Conservation (phyloP, 2,329 filamentous ascomycete species). For the Calonectria leucothoes region DNA sequence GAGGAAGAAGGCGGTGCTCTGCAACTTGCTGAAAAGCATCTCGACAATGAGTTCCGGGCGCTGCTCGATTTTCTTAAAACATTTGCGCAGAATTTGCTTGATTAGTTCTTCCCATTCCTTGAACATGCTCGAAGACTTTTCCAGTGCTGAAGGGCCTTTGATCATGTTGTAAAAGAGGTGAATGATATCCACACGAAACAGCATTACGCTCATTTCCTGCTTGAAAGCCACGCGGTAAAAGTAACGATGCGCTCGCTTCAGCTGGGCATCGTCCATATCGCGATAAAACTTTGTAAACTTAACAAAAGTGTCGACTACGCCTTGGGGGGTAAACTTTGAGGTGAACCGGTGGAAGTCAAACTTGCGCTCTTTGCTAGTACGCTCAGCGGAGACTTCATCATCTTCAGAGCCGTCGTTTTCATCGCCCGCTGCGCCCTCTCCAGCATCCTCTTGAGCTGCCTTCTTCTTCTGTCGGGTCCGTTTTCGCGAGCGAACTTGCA, state of each 20-base stretch:
- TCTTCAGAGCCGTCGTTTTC: constrained; percentile 78
- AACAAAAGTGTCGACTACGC: constrained; percentile 89
- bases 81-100: constrained; percentile 83
- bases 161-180: constrained; percentile 91
- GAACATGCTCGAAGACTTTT: constrained; percentile 73
- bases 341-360: constrained; percentile 93
- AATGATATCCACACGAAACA: constrained; percentile 93
- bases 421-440: constrained; percentile 62
- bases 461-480: constrained; percentile 80
- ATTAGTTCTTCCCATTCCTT: constrained; percentile 93
- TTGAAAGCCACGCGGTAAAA: constrained; percentile 97
- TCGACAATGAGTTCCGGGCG: constrained; percentile 89
- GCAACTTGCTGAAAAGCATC: constrained; percentile 94
- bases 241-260: constrained; percentile 93
- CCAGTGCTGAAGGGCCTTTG: constrained; percentile 84
- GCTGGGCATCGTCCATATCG: constrained; percentile 81
- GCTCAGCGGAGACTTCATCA: constrained; percentile 77
- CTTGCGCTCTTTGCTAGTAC: constrained; percentile 82
- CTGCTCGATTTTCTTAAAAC: constrained; percentile 86
- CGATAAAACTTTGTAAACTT: constrained; percentile 82
- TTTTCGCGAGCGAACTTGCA: constrained; percentile 89
- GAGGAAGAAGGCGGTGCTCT: constrained; percentile 84
- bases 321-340: constrained; percentile 83
- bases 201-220: constrained; percentile 87
- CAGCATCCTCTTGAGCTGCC: constrained; percentile 56